These are phyloP conservation scores for Beta macrorhiza DNA, from an alignment of 179 eudicot genomes.

Conservation along the genomic window DNA sequence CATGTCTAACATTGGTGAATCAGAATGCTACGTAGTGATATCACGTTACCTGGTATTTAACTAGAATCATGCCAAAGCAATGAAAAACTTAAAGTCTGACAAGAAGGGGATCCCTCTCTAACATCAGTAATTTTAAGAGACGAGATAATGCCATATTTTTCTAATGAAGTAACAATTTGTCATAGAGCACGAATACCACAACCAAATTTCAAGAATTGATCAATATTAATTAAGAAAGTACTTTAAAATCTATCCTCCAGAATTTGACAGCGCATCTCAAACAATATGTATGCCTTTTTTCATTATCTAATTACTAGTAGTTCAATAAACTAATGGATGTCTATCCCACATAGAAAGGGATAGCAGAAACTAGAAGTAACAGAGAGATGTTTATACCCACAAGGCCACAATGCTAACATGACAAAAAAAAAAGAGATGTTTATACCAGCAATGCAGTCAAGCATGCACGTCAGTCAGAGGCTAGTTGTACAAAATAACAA, in stretches of 20 bases:
- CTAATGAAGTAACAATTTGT: not conserved
- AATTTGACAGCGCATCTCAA: not conserved
- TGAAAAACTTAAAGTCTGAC: not conserved
- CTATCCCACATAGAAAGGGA: not conserved
- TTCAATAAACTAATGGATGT: not conserved
- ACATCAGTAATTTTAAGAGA: not conserved
- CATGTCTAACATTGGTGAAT: not conserved
- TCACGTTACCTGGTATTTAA: not conserved
- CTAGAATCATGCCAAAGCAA: not conserved
- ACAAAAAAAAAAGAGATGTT: too few relatives aligned
- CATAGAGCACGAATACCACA: not conserved
- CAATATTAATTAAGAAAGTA: not conserved
- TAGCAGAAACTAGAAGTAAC: not conserved
- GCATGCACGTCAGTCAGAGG: constrained; percentile 3
- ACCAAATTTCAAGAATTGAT: not conserved
- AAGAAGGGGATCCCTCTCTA: not conserved
- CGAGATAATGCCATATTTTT: not conserved
- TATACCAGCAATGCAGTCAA: not conserved
- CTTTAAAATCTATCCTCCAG: not conserved
- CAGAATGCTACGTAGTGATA: not conserved
- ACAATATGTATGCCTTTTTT: not conserved
- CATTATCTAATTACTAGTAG: too few relatives aligned
- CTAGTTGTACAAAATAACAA: constrained; percentile 3
- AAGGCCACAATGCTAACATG: not conserved
- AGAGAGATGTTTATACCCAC: not conserved